Evolutionary conservation across 1,139 yeast genomes (phyloP).

Genomic region (Williopsis jadinii): DNA sequence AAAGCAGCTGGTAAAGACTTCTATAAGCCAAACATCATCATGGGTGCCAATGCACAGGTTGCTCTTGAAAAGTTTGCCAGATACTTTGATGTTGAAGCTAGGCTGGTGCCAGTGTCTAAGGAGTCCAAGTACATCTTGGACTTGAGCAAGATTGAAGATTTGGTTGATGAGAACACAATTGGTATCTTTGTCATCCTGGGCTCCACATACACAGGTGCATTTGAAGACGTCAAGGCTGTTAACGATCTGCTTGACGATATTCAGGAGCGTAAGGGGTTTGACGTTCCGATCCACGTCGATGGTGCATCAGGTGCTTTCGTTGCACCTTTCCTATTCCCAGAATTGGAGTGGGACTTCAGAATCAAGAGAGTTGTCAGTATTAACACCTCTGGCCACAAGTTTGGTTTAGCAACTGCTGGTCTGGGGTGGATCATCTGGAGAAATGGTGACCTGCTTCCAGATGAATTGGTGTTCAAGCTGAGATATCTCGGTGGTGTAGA

Average conservation of each 20-base stretch:
- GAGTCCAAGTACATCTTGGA: conserved; percentile 62
- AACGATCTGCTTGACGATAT: conserved; percentile 56
- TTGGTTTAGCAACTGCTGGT: conserved; percentile 86
- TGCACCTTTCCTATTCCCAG: conserved; percentile 77
- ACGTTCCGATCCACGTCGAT: conserved; percentile 82
- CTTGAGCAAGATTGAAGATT: conserved; percentile 46
- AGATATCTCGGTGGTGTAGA: conserved; percentile 87
- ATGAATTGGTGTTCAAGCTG: conserved; percentile 65
- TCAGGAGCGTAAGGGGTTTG: conserved; percentile 59
- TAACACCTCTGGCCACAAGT: conserved; percentile 93
- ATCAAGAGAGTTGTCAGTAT: conserved; percentile 73
- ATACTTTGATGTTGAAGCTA: conserved; percentile 85
- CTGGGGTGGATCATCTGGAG: conserved; percentile 91
- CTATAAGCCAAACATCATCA: conserved; percentile 73
- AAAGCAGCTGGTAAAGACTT: conserved; percentile 51
- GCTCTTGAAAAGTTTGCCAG: conserved; percentile 92
- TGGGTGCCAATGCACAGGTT: conserved; percentile 96
- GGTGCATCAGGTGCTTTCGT: conserved; percentile 91
- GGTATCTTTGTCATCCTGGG: conserved; percentile 88
- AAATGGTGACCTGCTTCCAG: conserved; percentile 56
- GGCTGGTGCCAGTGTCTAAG: conserved; percentile 60
- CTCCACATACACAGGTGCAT: conserved; percentile 89
- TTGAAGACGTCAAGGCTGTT: conserved; percentile 67
- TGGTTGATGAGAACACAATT: conserved; percentile 84
- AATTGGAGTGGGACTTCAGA: conserved; percentile 76